phyloP scores from a whole-genome alignment of 805 yeast species.

The Metschnikowia hibisci region DNA sequence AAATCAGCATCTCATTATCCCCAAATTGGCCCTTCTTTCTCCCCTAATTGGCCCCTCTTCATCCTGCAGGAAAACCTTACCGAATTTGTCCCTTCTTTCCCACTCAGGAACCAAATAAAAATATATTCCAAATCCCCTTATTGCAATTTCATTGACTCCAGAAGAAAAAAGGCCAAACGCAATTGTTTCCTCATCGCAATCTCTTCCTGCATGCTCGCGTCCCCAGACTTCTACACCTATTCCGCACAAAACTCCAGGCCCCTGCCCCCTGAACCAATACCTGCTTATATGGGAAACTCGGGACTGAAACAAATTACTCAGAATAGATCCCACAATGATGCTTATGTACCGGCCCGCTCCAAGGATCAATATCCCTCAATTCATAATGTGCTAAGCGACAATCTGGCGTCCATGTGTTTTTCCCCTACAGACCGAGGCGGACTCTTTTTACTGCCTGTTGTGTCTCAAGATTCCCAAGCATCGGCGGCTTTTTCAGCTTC shows the following conservation, averaged over 20 bases:
- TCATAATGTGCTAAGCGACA: constrained; percentile 2
- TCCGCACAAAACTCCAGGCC: background rate
- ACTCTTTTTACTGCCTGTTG: constrained; percentile 19
- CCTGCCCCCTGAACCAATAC: constrained; percentile 5
- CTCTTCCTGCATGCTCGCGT: constrained; percentile 4
- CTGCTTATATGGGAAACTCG: constrained; percentile 16
- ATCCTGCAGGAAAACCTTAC: too few relatives aligned
- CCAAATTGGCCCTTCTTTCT: too few relatives aligned
- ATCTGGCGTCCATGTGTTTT: constrained; percentile 6
- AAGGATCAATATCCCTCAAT: background rate
- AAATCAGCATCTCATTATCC: too few relatives aligned
- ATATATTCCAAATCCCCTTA: too few relatives aligned
- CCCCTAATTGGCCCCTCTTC: too few relatives aligned
- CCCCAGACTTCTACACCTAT: constrained; percentile 1
- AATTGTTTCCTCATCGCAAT: background rate
- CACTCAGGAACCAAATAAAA: too few relatives aligned
- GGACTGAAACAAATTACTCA: constrained; percentile 8
- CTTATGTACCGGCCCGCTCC: background rate
- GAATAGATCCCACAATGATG: background rate
- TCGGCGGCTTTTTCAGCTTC: constrained; percentile 9
- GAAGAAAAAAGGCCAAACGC: background rate
- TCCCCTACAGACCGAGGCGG: constrained; percentile 16
- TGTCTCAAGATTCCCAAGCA: constrained; percentile 8
- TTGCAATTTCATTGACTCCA: background rate
- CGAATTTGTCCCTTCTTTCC: too few relatives aligned